Conservation (phyloP, 768 basidiomycete genomes). For the Rhodotorula babjevae region DNA sequence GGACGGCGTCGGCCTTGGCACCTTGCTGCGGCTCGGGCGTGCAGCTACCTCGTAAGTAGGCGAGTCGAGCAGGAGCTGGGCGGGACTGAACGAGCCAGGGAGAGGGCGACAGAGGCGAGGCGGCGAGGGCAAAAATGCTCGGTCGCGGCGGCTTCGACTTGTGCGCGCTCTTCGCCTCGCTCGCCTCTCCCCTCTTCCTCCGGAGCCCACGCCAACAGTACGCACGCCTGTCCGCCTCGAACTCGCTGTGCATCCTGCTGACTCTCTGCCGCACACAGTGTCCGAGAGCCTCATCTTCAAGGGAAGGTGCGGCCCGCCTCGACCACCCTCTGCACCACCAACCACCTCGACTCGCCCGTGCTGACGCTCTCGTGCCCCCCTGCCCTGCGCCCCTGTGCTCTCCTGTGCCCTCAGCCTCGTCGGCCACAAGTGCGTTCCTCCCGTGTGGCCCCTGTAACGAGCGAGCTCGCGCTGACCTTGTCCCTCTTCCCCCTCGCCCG, state of each 20-base stretch:
- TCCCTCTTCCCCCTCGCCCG: neutral
- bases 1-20: too few species aligned
- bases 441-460: neutral
- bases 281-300: conserved; percentile 37
- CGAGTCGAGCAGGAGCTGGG: too few species aligned
- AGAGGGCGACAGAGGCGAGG: too few species aligned
- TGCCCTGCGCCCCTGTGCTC: neutral
- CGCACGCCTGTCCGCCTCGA: neutral
- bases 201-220: neutral
- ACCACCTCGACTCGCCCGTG: neutral
- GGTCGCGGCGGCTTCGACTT: neutral
- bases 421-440: conserved; percentile 36
- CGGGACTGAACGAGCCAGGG: too few species aligned
- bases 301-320: conserved; percentile 18
- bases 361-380: neutral
- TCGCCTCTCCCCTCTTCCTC: neutral
- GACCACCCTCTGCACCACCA: neutral
- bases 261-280: neutral
- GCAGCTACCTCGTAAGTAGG: too few species aligned
- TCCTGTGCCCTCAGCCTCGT: conserved; percentile 16
- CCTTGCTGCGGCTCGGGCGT: too few species aligned
- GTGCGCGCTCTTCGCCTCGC: neutral
- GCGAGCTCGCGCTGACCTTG: neutral
- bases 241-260: neutral
- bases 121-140: neutral